These are phyloP conservation scores for Cinnamomum micranthum DNA, from an alignment of 164 flowering plant species.

Conservation along the genomic window DNA sequence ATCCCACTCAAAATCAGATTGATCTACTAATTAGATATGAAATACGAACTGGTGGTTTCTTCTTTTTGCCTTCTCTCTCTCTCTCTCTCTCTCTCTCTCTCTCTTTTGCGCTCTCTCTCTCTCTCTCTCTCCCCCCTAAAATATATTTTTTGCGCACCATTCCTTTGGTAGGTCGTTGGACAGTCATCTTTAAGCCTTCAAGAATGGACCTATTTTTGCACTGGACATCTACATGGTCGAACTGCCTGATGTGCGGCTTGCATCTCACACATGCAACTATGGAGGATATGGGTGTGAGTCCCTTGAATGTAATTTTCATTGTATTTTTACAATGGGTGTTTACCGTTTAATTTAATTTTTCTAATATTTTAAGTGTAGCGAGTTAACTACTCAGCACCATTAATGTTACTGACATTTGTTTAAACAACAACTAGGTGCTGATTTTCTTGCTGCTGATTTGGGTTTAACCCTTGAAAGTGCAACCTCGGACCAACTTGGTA, in stretches of 20 bases:
- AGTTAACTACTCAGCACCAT: neutral
- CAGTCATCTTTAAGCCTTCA: too few species aligned
- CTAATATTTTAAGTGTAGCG: neutral
- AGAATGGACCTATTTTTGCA: neutral
- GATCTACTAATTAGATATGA: too few species aligned
- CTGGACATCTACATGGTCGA: neutral
- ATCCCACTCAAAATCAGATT: too few species aligned
- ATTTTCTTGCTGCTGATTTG: constrained; percentile 79
- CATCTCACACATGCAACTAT: too few species aligned
- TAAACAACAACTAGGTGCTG: constrained; percentile 65
- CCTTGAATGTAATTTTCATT: neutral
- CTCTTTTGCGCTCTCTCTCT: too few species aligned
- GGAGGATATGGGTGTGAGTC: neutral
- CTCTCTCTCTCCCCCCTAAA: too few species aligned
- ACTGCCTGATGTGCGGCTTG: too few species aligned
- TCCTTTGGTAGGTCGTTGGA: too few species aligned
- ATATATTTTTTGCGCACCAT: too few species aligned
- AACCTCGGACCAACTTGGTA: constrained; percentile 93
- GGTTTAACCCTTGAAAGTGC: constrained; percentile 61
- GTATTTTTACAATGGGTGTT: neutral
- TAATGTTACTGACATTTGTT: constrained; percentile 5
- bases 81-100: too few species aligned
- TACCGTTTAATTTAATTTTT: neutral
- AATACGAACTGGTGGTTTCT: too few species aligned
- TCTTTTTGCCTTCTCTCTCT: too few species aligned